phyloP scores from a whole-genome alignment of 805 yeast genomes.

The Hanseniaspora singularis region DNA sequence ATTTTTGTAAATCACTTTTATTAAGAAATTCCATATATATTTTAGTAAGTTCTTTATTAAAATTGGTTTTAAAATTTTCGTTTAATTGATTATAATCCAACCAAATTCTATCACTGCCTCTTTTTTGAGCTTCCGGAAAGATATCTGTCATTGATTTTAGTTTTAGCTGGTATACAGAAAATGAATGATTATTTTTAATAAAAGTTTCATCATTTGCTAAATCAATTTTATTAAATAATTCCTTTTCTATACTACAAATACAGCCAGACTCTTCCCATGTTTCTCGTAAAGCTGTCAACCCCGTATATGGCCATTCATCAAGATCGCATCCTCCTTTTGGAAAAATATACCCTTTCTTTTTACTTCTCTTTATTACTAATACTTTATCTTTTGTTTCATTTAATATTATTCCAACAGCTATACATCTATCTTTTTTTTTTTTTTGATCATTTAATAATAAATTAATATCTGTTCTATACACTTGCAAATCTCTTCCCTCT shows the following conservation, averaged over 20 bases:
- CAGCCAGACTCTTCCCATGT: conserved; percentile 98
- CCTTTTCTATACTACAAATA: conserved; percentile 57
- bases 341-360: conserved; percentile 63
- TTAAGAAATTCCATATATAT: too few species aligned
- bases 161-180: conserved; percentile 1
- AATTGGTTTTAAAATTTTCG: too few species aligned
- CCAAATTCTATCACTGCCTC: not conserved
- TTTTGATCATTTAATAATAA: not conserved
- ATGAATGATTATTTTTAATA: not conserved
- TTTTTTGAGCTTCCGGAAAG: conserved; percentile 4
- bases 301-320: conserved; percentile 46
- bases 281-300: conserved; percentile 61
- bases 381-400: conserved; percentile 47
- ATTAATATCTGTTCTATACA: not conserved
- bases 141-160: not conserved
- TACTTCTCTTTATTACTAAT: conserved; percentile 49
- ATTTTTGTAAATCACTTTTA: too few species aligned
- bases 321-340: conserved; percentile 93
- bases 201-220: too few species aligned
- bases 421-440: conserved; percentile 39
- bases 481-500: conserved; percentile 6
- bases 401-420: conserved; percentile 82
- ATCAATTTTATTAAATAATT: conserved; percentile 29
- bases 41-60: too few species aligned
- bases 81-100: not conserved